Conservation (phyloP, 129 eudicot genomes). For the Lactuca saligna region DNA sequence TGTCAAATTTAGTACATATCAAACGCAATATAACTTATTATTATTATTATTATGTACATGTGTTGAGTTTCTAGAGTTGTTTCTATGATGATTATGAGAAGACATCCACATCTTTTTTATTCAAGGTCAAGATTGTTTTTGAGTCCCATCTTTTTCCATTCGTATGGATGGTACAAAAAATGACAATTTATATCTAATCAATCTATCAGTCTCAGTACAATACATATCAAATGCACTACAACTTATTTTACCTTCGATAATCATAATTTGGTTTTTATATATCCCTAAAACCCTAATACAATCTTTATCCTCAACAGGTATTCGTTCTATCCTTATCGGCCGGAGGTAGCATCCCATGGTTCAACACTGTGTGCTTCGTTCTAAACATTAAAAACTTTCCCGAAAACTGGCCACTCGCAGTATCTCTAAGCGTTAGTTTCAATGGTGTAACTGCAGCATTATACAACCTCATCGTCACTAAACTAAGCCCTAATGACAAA, state of each 20-base stretch:
- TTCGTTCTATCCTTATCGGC: conserved; percentile 49
- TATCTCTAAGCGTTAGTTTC: conserved; percentile 68
- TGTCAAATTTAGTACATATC: no score
- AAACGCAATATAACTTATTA: no score
- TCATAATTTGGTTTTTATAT: neutral
- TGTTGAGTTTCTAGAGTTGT: no score
- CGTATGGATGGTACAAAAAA: no score
- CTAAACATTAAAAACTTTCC: conserved; percentile 58
- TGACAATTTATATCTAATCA: no score
- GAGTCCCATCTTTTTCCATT: no score
- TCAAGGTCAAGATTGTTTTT: no score
- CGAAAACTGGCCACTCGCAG: conserved; percentile 53
- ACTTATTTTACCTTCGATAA: no score
- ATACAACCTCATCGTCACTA: conserved; percentile 54
- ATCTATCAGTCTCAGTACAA: neutral
- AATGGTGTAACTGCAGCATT: conserved; percentile 73
- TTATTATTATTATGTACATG: no score
- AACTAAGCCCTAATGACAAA: conserved; percentile 41
- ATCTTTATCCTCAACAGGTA: conserved; percentile 36
- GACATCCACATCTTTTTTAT: no score
- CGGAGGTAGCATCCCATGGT: conserved; percentile 79
- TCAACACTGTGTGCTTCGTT: conserved; percentile 73
- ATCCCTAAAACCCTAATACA: neutral
- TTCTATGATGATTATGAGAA: no score
- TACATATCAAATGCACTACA: neutral